Conservation (phyloP, 1,284 basidiomycete species). For the Malassezia globosa region DNA sequence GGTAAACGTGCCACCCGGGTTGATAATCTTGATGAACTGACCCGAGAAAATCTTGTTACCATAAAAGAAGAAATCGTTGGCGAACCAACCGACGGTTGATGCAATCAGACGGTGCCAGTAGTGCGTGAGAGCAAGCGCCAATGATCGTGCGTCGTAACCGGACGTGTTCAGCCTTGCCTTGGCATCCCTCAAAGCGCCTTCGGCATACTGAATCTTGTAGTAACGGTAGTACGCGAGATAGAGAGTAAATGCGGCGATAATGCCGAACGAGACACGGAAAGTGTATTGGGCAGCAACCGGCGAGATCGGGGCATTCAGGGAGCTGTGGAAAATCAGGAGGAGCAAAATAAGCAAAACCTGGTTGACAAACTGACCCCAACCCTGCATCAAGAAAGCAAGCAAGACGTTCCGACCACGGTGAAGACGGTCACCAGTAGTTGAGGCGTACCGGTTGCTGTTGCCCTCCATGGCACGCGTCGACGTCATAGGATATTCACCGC, state of each 20-base stretch:
- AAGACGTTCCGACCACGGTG: conserved; percentile 54
- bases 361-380: conserved; percentile 54
- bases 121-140: conserved; percentile 51
- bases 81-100: conserved; percentile 52
- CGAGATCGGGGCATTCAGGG: conserved; percentile 48
- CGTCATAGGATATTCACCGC: conserved; percentile 54
- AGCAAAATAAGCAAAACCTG: conserved; percentile 51
- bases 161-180: conserved; percentile 50
- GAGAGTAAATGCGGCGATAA: conserved; percentile 52
- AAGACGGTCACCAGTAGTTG: conserved; percentile 51
- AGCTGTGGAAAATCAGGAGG: conserved; percentile 51
- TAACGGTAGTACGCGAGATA: conserved; percentile 54
- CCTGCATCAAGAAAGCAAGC: conserved; percentile 53
- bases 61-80: conserved; percentile 53
- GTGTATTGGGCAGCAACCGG: conserved; percentile 51
- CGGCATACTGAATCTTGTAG: conserved; percentile 49
- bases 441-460: conserved; percentile 45
- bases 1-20: conserved; percentile 45
- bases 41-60: conserved; percentile 46
- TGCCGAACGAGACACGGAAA: conserved; percentile 53
- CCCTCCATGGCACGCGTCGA: conserved; percentile 53
- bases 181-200: conserved; percentile 47
- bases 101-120: conserved; percentile 52
- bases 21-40: conserved; percentile 47
- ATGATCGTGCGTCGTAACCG: conserved; percentile 52